phyloP scores from a whole-genome alignment of 179 eudicot genomes.

The Camellia oleifera region DNA sequence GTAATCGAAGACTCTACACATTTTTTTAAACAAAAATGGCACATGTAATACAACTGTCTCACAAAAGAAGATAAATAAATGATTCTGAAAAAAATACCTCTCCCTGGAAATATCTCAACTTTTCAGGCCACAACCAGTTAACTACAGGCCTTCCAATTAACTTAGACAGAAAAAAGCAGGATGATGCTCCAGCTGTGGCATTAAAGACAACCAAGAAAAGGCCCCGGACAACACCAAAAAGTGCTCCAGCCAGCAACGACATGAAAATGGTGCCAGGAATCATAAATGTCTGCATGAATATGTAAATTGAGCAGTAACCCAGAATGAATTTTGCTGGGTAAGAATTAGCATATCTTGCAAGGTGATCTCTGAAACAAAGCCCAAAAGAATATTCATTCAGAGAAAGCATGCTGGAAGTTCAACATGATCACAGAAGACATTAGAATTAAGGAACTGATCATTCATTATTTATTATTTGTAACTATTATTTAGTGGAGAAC shows the following conservation, averaged over 20 bases:
- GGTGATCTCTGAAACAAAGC: slow-evolving; percentile 65
- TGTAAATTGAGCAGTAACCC: slow-evolving; percentile 91
- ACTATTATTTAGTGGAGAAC: not conserved
- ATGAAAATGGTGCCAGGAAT: slow-evolving; percentile 96
- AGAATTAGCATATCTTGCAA: slow-evolving; percentile 67
- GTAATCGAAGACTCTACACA: not conserved
- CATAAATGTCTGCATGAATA: slow-evolving; percentile 99
- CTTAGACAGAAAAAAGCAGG: slow-evolving; percentile 86
- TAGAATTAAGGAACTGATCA: not conserved
- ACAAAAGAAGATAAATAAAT: not conserved
- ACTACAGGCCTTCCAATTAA: slow-evolving; percentile 91
- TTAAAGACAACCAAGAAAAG: slow-evolving; percentile 87
- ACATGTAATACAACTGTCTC: not conserved
- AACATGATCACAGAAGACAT: not conserved
- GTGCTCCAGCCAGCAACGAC: slow-evolving; percentile 98
- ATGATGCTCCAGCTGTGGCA: slow-evolving; percentile 97
- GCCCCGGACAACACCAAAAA: slow-evolving; percentile 87
- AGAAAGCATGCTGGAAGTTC: slow-evolving; percentile 3
- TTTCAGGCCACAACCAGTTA: slow-evolving; percentile 97
- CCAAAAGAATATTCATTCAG: slow-evolving; percentile 16
- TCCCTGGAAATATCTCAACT: slow-evolving; percentile 73
- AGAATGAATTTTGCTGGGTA: slow-evolving; percentile 86
- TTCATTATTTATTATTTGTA: not conserved
- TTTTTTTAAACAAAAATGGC: not conserved
- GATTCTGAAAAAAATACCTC: slow-evolving; percentile 51